Evolutionary conservation across 1,284 basidiomycete genomes (phyloP).

Genomic region (Apiotrichum domesticum): DNA sequence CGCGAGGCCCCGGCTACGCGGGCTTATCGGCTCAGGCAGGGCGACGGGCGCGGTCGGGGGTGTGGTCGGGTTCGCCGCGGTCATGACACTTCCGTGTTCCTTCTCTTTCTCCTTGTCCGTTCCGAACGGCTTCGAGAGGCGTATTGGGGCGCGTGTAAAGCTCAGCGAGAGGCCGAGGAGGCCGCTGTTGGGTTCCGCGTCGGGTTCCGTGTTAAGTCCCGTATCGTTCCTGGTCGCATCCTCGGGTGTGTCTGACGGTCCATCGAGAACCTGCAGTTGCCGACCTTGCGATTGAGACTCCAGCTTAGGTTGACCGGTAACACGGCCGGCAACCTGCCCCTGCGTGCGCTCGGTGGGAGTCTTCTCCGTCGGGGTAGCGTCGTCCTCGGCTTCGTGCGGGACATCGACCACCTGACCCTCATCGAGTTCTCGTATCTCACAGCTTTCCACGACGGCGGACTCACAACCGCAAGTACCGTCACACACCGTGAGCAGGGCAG

Average conservation of each 20-base stretch:
- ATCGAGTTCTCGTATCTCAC: not conserved
- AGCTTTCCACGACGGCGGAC: no score
- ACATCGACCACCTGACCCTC: not conserved
- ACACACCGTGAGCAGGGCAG: not conserved
- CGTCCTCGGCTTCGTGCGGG: not conserved
- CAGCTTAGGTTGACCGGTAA: not conserved
- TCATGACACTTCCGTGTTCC: not conserved
- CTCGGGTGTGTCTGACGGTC: not conserved
- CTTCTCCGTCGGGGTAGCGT: not conserved
- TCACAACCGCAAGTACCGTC: not conserved
- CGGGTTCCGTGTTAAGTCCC: not conserved
- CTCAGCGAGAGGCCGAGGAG: not conserved
- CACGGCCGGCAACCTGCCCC: not conserved
- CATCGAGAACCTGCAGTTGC: not conserved
- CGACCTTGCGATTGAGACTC: no score
- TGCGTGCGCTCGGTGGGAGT: not conserved
- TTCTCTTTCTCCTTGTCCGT: not conserved
- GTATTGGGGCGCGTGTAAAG: not conserved
- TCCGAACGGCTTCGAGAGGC: not conserved
- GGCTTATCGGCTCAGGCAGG: not conserved
- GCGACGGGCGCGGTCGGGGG: not conserved
- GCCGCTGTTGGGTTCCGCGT: not conserved
- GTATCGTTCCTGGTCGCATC: no score
- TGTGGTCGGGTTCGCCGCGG: not conserved
- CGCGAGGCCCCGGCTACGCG: not conserved